phyloP scores from a whole-genome alignment of 2,329 filamentous ascomycete genomes.

The Penicillium sp. region DNA sequence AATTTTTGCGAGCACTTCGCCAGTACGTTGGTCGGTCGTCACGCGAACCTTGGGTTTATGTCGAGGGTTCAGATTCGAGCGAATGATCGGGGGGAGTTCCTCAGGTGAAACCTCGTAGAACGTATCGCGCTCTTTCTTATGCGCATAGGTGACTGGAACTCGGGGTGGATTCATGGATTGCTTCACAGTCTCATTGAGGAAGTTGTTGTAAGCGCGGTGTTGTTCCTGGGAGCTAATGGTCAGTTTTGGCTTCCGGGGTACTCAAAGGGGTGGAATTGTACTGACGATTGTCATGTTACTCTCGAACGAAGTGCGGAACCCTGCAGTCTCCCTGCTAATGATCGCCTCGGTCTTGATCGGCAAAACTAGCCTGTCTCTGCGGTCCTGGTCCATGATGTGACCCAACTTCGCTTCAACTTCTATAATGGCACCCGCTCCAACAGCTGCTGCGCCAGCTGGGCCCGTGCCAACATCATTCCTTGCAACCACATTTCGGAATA shows the following conservation, averaged over 20 bases:
- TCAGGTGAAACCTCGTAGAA: constrained; percentile 76
- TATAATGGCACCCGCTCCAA: constrained; percentile 70
- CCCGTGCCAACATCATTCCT: constrained; percentile 65
- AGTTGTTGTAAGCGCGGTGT: constrained; percentile 82
- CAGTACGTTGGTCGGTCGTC: constrained; percentile 74
- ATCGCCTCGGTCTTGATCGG: constrained; percentile 73
- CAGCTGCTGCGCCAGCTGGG: constrained; percentile 59
- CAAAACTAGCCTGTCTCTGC: constrained; percentile 69
- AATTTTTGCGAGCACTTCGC: constrained; percentile 75
- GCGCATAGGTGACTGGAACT: constrained; percentile 70
- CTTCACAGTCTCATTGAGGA: constrained; percentile 72
- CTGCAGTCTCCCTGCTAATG: constrained; percentile 60
- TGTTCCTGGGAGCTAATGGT: constrained; percentile 60
- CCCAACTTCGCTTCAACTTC: constrained; percentile 97
- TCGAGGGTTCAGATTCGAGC: constrained; percentile 62
- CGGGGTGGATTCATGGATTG: constrained; percentile 49
- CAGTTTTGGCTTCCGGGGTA: constrained; percentile 24
- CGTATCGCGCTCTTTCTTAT: constrained; percentile 79
- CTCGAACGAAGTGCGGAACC: constrained; percentile 68
- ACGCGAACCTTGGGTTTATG: constrained; percentile 71
- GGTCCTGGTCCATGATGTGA: constrained; percentile 74
- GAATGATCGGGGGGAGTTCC: constrained; percentile 67
- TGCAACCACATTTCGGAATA: constrained; percentile 72
- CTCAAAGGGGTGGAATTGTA: constrained; percentile 10
- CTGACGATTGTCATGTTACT: constrained; percentile 89